Base-by-base conservation (phyloP, 2,329 filamentous ascomycete species). In the Zymoseptoria crescenta region DNA sequence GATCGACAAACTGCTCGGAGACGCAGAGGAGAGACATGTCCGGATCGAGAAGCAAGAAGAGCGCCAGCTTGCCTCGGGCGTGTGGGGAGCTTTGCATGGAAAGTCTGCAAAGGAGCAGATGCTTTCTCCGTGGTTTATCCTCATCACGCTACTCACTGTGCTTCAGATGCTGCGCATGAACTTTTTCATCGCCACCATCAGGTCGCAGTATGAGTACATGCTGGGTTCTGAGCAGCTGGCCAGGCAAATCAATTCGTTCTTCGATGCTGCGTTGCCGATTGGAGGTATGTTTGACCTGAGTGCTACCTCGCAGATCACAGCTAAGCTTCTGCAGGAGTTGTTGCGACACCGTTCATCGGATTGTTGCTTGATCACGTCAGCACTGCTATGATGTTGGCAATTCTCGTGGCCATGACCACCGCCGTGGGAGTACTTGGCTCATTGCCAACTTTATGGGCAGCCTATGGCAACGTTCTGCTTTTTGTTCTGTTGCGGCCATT, bases 331-430 rank as follows among this genome's bases (percentile, higher is more conserved):
- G 91, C 91, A 29, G 92, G 91, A 2, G 82, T 96, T 28, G 67
- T 91, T 16, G 86, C 89, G 0, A 89, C 95, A n/a, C 91, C 91
- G 0, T 91, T 96, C 68, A 93, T 95, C 66, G 91, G 91, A 8
- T 70, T 85, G 0, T 77, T 95, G 50, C 84, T 96, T 9, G 91
- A 96, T 71, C 85, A 84, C 68, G 84, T 85, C 29, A 87, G 83
- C 69, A 95, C 90, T 0, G 78, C 86, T 0, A 81, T 83, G 56
- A 86, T 92, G 1, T 82, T 96, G 27, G 73, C 79, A 1, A 76
- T 85, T 3, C 83, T 96, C n/a, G 89, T 94, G 6, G 73, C 78
- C 0, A 79, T 83, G 1, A 89, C 89, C 3, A 89, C 89, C 0
- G 72, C 80, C 2, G 93, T 96, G 59, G 91, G 91, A 19, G 70